Conservation (phyloP, 1,139 yeast genomes). For the Blastobotrys illinoisensis region DNA sequence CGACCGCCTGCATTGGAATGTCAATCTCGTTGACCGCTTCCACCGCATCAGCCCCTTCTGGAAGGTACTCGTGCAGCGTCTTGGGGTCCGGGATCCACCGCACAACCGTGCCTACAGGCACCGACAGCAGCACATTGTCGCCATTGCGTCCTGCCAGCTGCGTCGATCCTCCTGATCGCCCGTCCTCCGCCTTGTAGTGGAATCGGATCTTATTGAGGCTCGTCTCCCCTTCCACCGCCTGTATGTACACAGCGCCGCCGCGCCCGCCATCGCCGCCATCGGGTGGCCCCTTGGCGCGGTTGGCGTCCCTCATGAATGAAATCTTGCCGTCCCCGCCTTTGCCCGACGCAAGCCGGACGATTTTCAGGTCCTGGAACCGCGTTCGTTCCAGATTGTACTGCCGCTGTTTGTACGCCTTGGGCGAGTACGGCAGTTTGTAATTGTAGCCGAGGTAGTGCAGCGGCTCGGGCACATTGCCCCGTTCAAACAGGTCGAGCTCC, state of each 20-base stretch:
- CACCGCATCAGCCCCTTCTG: conserved; percentile 9
- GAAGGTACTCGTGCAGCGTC: conserved; percentile 17
- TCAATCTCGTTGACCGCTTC: conserved; percentile 13
- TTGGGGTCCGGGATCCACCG: conserved; percentile 82
- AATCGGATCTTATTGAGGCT: conserved; percentile 59
- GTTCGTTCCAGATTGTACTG: conserved; percentile 21
- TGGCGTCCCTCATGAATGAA: conserved; percentile 82
- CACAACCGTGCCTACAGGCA: conserved; percentile 86
- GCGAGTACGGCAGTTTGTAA: conserved; percentile 28
- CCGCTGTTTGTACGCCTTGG: conserved; percentile 23
- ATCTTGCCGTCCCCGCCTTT: conserved; percentile 85
- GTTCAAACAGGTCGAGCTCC: conserved; percentile 17
- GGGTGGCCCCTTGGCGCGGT: conserved; percentile 84
- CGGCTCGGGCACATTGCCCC: conserved; percentile 16
- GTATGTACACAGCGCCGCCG: conserved; percentile 83
- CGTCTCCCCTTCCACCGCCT: conserved; percentile 65
- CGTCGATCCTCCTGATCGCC: conserved; percentile 62
- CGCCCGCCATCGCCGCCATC: conserved; percentile 98
- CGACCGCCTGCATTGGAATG: conserved; percentile 7
- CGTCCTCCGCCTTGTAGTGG: conserved; percentile 65
- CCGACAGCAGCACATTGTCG: conserved; percentile 68
- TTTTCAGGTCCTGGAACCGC: conserved; percentile 50
- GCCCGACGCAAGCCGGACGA: conserved; percentile 69
- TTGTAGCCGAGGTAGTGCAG: conserved; percentile 11
- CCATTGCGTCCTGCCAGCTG: conserved; percentile 86